These are phyloP conservation scores for Spiromastix sp. DNA, from an alignment of 2,329 filamentous ascomycete genomes.

Conservation along the genomic window DNA sequence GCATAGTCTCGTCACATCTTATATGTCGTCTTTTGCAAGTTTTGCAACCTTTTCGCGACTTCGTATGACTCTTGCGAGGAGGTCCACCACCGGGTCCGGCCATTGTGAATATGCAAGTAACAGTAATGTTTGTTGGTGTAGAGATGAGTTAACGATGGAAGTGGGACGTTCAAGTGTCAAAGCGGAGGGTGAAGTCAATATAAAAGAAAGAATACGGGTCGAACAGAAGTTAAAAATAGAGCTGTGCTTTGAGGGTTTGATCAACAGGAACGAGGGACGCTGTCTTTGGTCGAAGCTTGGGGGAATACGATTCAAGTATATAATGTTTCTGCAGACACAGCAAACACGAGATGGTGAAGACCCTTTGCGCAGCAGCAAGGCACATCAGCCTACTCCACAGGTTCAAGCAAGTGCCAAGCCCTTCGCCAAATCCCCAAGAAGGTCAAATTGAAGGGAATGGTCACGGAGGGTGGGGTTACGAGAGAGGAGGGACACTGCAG, in stretches of 20 bases:
- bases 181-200: too few relatives aligned
- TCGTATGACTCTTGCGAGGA: conserved; percentile 86
- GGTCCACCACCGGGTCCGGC: conserved; percentile 91
- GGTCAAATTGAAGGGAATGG: conserved; percentile 2
- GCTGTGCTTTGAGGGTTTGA: conserved; percentile 1
- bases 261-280: conserved; percentile 4
- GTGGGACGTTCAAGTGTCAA: too few relatives aligned
- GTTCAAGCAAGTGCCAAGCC: conserved; percentile 5
- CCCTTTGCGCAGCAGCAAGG: neutral
- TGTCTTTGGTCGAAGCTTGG: conserved; percentile 3
- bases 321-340: conserved; percentile 1
- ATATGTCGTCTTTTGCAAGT: conserved; percentile 98
- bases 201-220: neutral
- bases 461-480: conserved; percentile 4
- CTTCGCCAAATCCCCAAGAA: conserved; percentile 2
- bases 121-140: neutral
- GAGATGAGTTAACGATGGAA: neutral
- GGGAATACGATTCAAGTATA: conserved; percentile 2
- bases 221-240: conserved; percentile 4
- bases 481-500: conserved; percentile 2
- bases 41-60: conserved; percentile 96
- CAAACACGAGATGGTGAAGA: conserved; percentile 5
- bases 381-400: neutral
- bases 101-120: conserved; percentile 56
- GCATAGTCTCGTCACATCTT: conserved; percentile 93